These are phyloP conservation scores for Limonium bicolor DNA, from an alignment of 148 eudicot genomes.

Conservation along the genomic window DNA sequence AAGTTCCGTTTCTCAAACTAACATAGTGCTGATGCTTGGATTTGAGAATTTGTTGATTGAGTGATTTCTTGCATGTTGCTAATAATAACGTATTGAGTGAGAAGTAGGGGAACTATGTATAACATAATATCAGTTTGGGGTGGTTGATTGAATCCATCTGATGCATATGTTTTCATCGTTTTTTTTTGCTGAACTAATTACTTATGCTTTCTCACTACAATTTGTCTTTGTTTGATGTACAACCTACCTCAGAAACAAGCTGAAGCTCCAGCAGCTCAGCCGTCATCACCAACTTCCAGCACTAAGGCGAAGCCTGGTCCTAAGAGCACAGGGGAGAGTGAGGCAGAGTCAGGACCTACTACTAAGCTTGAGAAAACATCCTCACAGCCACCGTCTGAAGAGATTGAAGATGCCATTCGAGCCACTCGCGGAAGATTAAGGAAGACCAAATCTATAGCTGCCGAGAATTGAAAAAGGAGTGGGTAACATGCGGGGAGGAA, in stretches of 20 bases:
- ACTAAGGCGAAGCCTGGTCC: slow-evolving; percentile 26
- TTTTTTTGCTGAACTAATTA: background rate
- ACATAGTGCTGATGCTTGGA: too few species aligned
- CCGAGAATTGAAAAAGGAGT: too few species aligned
- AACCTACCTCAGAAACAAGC: slow-evolving; percentile 27
- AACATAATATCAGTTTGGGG: background rate
- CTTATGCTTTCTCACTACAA: background rate
- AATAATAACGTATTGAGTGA: too few species aligned
- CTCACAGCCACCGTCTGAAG: slow-evolving; percentile 18
- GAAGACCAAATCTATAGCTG: slow-evolving; percentile 33
- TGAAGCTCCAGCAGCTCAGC: slow-evolving; percentile 24
- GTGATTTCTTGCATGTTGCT: too few species aligned
- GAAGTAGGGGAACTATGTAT: too few species aligned
- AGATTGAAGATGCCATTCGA: slow-evolving; percentile 48
- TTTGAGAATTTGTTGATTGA: too few species aligned
- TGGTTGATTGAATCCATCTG: background rate
- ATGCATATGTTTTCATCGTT: background rate
- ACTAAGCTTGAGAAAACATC: slow-evolving; percentile 18
- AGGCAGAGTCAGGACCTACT: too few species aligned
- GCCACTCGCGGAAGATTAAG: slow-evolving; percentile 65
- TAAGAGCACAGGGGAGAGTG: too few species aligned
- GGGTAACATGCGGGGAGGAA: too few species aligned
- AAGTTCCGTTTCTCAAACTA: too few species aligned
- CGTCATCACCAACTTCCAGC: slow-evolving; percentile 46
- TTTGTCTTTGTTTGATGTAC: slow-evolving; percentile 6